Conservation (phyloP, 2,329 filamentous ascomycete species). For the Xylaria sp. region DNA sequence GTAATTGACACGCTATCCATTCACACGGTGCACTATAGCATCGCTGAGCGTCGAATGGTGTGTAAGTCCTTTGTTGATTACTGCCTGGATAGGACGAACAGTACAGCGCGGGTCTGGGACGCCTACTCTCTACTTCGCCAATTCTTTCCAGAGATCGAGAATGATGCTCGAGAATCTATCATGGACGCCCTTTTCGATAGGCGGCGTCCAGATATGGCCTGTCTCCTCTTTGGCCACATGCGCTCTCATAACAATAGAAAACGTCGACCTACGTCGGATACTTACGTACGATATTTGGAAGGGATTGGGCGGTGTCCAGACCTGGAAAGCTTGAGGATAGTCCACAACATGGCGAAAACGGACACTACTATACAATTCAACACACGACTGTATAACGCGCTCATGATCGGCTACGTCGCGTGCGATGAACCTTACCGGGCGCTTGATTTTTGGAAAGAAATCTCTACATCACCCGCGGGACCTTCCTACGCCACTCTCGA, state of each 20-base stretch:
- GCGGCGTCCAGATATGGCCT: conserved; percentile 83
- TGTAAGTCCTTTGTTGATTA: conserved; percentile 74
- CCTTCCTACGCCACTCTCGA: conserved; percentile 84
- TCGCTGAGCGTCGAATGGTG: conserved; percentile 74
- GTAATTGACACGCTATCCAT: conserved; percentile 84
- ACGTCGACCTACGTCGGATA: conserved; percentile 74
- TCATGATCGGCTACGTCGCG: conserved; percentile 86
- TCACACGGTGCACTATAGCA: conserved; percentile 75
- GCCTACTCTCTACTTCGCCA: conserved; percentile 73
- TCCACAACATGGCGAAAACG: conserved; percentile 95
- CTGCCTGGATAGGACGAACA: conserved; percentile 70
- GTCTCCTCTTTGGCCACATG: conserved; percentile 92
- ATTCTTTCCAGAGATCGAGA: conserved; percentile 73
- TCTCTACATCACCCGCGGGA: conserved; percentile 84
- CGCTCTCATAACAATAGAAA: conserved; percentile 73
- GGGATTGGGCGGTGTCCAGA: conserved; percentile 74
- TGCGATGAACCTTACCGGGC: conserved; percentile 74
- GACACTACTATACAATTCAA: conserved; percentile 81
- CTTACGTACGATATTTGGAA: conserved; percentile 81
- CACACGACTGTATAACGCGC: conserved; percentile 80
- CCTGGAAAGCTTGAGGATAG: conserved; percentile 72
- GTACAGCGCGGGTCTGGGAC: conserved; percentile 72
- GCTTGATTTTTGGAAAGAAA: conserved; percentile 84
- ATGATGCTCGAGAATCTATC: conserved; percentile 71
- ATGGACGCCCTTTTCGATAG: conserved; percentile 87